Evolutionary conservation across 768 basidiomycete species (phyloP).

Genomic region (Auricularia heimuer): DNA sequence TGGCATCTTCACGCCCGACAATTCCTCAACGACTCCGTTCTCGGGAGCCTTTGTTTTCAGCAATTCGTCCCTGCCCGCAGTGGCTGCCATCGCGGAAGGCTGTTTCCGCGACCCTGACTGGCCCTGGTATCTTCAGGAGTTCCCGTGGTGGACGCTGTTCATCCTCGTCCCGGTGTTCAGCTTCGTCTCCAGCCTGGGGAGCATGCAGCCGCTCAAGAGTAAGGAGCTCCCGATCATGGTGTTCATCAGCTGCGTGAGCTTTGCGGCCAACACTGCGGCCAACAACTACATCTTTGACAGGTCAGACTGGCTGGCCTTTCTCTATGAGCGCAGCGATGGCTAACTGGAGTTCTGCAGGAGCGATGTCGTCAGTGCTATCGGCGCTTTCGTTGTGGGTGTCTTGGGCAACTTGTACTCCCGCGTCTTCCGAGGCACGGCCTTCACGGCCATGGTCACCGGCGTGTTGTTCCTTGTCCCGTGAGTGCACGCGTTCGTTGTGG

Average conservation of each 20-base stretch:
- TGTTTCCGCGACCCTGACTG: constrained; percentile 66
- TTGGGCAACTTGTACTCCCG: constrained; percentile 76
- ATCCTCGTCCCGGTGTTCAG: constrained; percentile 70
- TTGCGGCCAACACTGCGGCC: constrained; percentile 64
- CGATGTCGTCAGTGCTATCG: constrained; percentile 80
- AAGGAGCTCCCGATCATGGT: constrained; percentile 72
- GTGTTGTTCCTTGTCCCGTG: constrained; percentile 78
- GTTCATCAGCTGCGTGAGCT: constrained; percentile 63
- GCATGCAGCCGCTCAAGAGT: constrained; percentile 63
- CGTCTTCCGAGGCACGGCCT: constrained; percentile 75
- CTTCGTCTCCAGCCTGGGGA: constrained; percentile 59
- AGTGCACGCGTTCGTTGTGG: constrained; percentile 20
- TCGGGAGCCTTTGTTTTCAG: constrained; percentile 58
- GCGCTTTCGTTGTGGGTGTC: constrained; percentile 71
- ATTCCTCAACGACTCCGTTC: constrained; percentile 8
- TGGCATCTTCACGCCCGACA: constrained; percentile 18
- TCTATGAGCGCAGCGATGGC: neutral
- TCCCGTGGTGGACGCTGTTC: constrained; percentile 77
- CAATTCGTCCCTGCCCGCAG: neutral
- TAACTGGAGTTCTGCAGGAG: constrained; percentile 14
- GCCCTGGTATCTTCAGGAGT: constrained; percentile 68
- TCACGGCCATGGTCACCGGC: constrained; percentile 85
- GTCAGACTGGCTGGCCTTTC: constrained; percentile 14
- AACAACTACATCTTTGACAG: constrained; percentile 80
- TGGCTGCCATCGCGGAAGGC: constrained; percentile 30